Percentiles rank a stretch among this genome's conserved stretches.
Evolutionary conservation across 495 filamentous ascomycete genomes (phyloP).

Genomic region (Xylaria curta): DNA sequence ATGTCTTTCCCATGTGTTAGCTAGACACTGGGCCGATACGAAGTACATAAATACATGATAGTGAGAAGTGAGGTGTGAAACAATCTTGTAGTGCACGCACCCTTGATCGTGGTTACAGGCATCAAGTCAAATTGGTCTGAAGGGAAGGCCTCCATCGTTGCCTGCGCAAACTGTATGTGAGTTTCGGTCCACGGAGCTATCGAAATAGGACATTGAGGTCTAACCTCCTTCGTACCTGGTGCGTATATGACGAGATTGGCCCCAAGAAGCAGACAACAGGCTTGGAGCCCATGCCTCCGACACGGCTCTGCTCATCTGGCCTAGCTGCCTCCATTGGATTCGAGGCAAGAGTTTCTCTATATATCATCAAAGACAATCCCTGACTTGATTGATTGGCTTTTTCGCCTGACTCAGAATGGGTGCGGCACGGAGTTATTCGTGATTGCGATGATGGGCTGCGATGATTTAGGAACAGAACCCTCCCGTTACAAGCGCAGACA

Average conservation of each 20-base stretch:
- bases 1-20: constrained; percentile 60
- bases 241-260: constrained; percentile 83
- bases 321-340: constrained; percentile 28
- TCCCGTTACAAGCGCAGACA: no score
- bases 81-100: constrained; percentile 41
- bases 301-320: not conserved
- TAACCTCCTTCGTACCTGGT: constrained; percentile 68
- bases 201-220: not conserved
- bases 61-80: not conserved
- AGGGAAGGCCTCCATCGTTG: constrained; percentile 69
- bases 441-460: not conserved
- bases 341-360: not conserved
- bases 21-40: not conserved
- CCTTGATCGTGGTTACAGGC: constrained; percentile 67
- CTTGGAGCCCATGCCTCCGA: constrained; percentile 28
- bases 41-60: not conserved
- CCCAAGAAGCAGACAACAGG: constrained; percentile 79
- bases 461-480: not conserved
- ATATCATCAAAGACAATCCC: not conserved
- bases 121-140: constrained; percentile 58
- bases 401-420: not conserved
- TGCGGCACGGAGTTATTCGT: not conserved
- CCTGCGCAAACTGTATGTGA: constrained; percentile 51
- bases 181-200: not conserved
- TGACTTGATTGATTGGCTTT: not conserved